These are phyloP conservation scores for Perkinsus olseni DNA, from an alignment of 169 alveolate species.

Conservation along the genomic window DNA sequence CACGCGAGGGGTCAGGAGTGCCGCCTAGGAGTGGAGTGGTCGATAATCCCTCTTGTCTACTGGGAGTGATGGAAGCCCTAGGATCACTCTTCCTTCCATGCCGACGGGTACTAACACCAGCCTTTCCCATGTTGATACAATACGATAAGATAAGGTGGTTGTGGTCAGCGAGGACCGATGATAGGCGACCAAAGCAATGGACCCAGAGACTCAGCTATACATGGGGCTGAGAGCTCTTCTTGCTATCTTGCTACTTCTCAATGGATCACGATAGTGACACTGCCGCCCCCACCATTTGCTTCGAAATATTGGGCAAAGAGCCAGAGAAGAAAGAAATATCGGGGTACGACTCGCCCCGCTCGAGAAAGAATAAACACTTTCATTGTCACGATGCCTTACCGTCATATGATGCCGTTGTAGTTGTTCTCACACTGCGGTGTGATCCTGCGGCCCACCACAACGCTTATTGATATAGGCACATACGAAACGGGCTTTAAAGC, in stretches of 20 bases:
- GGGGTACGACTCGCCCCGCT: background rate
- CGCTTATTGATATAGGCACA: background rate
- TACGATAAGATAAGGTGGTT: too few species aligned
- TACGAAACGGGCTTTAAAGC: background rate
- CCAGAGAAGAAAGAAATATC: background rate
- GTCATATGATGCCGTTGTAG: background rate
- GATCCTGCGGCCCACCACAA: background rate
- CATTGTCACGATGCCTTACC: background rate
- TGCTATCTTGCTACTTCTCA: background rate
- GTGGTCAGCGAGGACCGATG: too few species aligned
- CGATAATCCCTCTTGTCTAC: too few species aligned
- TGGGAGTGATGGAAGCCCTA: too few species aligned
- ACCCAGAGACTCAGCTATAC: too few species aligned
- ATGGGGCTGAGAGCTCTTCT: background rate
- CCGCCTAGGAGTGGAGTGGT: too few species aligned
- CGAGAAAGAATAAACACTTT: background rate
- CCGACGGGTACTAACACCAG: background rate
- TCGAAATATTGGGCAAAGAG: background rate
- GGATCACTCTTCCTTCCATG: background rate
- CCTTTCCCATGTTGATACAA: background rate
- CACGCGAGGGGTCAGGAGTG: background rate
- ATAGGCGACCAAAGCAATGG: too few species aligned
- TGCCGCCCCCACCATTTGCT: background rate
- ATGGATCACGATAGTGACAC: background rate
- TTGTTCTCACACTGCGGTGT: background rate